Evolutionary conservation across 129 eudicot genomes (phyloP), one percentile per base, ranked within the genome.

Genomic region (Pseudognaphalium luteoalbum): DNA sequence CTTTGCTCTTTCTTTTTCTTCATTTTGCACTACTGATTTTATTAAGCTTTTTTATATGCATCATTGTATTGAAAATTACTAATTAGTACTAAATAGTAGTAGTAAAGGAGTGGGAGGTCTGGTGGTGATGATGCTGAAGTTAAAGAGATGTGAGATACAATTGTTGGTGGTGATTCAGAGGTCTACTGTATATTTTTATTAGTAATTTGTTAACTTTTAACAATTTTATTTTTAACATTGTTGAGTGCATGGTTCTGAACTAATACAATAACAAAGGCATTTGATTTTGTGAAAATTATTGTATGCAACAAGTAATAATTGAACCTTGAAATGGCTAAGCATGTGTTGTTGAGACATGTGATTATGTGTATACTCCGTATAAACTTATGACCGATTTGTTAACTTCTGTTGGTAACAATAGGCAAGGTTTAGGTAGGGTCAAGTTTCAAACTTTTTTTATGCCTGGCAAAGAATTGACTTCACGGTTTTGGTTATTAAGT

Each of bases 81-180:
- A n/a, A n/a, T n/a, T n/a, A n/a, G n/a, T n/a, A n/a, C n/a, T n/a
- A n/a, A n/a, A n/a, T n/a, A n/a, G n/a, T n/a, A n/a, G n/a, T n/a
- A n/a, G n/a, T n/a, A n/a, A n/a, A n/a, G n/a, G n/a, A n/a, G n/a
- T n/a, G n/a, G n/a, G n/a, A n/a, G n/a, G n/a, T n/a, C n/a, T n/a
- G n/a, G n/a, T n/a, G n/a, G n/a, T n/a, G n/a, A n/a, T n/a, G n/a
- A n/a, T n/a, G n/a, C n/a, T n/a, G n/a, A n/a, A n/a, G n/a, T n/a
- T n/a, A n/a, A n/a, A n/a, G n/a, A n/a, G n/a, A n/a, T n/a, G n/a
- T n/a, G n/a, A n/a, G n/a, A n/a, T n/a, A n/a, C n/a, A n/a, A 61
- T 93, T 75, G 97, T 93, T 4, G 96, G 96, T 0, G 97, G 87
- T 6, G 91, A 88, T 83, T 89, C 97, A 0, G 98, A 93, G 98